Evolutionary conservation across 805 yeast genomes (phyloP).

Genomic region (Yueomyces sp.): DNA sequence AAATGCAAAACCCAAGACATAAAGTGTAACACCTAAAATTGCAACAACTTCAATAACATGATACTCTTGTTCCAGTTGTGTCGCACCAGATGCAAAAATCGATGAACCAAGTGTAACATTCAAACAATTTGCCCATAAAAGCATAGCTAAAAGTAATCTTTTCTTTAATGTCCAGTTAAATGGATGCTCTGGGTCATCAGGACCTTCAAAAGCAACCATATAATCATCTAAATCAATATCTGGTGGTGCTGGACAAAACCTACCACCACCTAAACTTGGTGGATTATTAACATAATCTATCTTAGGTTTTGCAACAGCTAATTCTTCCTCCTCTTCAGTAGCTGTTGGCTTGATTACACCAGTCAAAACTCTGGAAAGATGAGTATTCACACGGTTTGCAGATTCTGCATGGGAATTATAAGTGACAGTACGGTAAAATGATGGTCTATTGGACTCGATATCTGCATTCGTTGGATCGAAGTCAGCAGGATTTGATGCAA

Average conservation of each 20-base stretch:
- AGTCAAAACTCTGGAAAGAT: conserved; percentile 7
- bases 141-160: conserved; percentile 29
- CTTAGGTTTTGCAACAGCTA: not conserved
- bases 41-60: conserved; percentile 58
- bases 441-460: not conserved
- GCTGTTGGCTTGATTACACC: conserved; percentile 2
- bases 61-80: conserved; percentile 34
- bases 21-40: conserved; percentile 63
- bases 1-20: conserved; percentile 85
- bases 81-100: conserved; percentile 52
- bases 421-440: conserved; percentile 3
- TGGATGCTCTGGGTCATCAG: conserved; percentile 66
- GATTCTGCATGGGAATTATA: conserved; percentile 9
- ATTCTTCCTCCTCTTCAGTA: conserved; percentile 4
- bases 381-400: conserved; percentile 4
- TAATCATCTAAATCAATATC: conserved; percentile 33
- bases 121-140: conserved; percentile 35
- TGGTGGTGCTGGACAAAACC: conserved; percentile 50
- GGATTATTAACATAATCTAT: conserved; percentile 19
- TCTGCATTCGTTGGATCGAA: not conserved
- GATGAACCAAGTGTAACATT: conserved; percentile 68
- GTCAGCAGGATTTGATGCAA: not conserved
- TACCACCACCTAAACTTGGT: conserved; percentile 49
- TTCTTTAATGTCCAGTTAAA: conserved; percentile 51
- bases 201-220: conserved; percentile 63